Evolutionary conservation across 2,329 filamentous ascomycete species (phyloP).

Genomic region (Fusarium verrucosum): DNA sequence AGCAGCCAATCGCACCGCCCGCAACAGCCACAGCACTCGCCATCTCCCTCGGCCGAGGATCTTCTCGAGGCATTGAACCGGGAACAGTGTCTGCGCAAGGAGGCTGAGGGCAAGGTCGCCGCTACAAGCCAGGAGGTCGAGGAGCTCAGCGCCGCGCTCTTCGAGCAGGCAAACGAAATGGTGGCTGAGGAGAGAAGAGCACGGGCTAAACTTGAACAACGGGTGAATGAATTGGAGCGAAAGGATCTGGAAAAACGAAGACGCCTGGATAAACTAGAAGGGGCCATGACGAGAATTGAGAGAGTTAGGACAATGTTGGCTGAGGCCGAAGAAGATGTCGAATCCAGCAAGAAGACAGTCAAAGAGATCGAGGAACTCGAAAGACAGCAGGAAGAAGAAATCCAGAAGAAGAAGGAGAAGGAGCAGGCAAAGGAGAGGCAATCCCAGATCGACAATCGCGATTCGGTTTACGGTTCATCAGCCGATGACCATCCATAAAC

Average conservation of each 20-base stretch:
- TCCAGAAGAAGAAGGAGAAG: slow-evolving; percentile 22
- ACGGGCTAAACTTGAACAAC: slow-evolving; percentile 74
- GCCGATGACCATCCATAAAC: slow-evolving; percentile 5
- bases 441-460: neutral
- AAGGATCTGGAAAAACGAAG: slow-evolving; percentile 75
- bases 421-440: slow-evolving; percentile 1
- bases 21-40: slow-evolving; percentile 21
- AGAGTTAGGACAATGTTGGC: slow-evolving; percentile 70
- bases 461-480: slow-evolving; percentile 2
- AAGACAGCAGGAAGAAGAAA: slow-evolving; percentile 31
- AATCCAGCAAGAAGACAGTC: slow-evolving; percentile 31
- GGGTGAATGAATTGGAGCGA: slow-evolving; percentile 73
- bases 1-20: slow-evolving; percentile 28
- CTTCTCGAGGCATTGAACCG: slow-evolving; percentile 71
- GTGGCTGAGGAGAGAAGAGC: slow-evolving; percentile 79
- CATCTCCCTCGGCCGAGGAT: slow-evolving; percentile 53
- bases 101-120: slow-evolving; percentile 73
- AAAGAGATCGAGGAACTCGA: slow-evolving; percentile 32
- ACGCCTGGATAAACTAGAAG: slow-evolving; percentile 75
- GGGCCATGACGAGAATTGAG: slow-evolving; percentile 75
- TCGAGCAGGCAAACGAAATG: slow-evolving; percentile 89
- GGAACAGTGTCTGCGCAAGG: slow-evolving; percentile 72
- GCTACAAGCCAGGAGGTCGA: slow-evolving; percentile 77
- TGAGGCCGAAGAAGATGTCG: slow-evolving; percentile 42
- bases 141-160: slow-evolving; percentile 78